A percentile compares a stretch with the other conserved stretches of the same genome.
phyloP scores from a whole-genome alignment of 108 stramenopile genomes.

The Skeletonema grethae region DNA sequence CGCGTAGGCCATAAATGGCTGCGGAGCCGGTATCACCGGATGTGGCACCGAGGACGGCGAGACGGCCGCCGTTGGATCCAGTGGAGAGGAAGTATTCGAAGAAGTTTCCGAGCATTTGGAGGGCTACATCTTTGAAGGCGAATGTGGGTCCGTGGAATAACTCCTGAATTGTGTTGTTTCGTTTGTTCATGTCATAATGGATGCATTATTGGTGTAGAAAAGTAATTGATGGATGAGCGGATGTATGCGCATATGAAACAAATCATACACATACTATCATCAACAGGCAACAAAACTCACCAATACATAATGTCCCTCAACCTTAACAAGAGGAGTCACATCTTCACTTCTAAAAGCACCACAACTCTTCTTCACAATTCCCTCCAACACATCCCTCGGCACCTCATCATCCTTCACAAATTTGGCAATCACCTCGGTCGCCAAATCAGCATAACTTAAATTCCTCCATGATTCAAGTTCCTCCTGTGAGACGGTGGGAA shows the following conservation, averaged over 20 bases:
- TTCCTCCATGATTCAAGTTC: constrained; percentile 83
- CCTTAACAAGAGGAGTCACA: constrained; percentile 88
- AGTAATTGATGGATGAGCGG: neutral
- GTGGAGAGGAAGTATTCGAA: constrained; percentile 98
- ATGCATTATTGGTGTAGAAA: neutral
- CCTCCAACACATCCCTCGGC: constrained; percentile 75
- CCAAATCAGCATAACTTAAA: constrained; percentile 78
- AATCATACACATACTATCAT: constrained; percentile 2
- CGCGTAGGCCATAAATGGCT: constrained; percentile 97
- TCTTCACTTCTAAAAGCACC: constrained; percentile 87
- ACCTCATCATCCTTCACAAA: constrained; percentile 94
- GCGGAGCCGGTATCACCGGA: constrained; percentile 96
- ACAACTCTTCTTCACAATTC: constrained; percentile 88
- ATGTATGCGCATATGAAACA: neutral
- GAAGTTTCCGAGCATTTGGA: constrained; percentile 98
- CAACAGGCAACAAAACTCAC: constrained; percentile 51
- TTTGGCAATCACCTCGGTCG: constrained; percentile 88
- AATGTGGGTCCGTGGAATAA: constrained; percentile 99
- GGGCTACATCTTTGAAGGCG: constrained; percentile 99
- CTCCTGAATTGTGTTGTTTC: constrained; percentile 65
- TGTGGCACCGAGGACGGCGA: constrained; percentile 95
- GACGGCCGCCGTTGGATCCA: constrained; percentile 83
- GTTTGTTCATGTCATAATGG: neutral
- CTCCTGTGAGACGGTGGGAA: constrained; percentile 76
- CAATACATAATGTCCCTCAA: constrained; percentile 79